Evolutionary conservation across 2,329 filamentous ascomycete species (phyloP).

Genomic region (Neopestalotiopsis clavispora): DNA sequence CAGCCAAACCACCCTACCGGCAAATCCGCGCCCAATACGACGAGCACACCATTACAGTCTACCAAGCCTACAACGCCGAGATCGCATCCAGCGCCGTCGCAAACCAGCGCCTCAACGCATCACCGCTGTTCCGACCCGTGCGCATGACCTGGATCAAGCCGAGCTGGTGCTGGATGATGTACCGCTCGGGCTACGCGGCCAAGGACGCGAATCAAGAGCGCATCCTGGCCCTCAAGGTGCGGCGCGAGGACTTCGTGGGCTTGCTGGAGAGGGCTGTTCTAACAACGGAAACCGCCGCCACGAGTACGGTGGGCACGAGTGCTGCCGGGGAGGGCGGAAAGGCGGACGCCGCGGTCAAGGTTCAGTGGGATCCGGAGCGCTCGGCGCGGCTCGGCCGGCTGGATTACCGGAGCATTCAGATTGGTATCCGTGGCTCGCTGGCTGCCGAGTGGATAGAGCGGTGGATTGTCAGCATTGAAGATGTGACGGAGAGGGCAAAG

Average conservation of each 20-base stretch:
- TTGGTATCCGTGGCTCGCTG: conserved; percentile 57
- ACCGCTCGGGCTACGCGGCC: conserved; percentile 63
- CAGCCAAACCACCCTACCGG: conserved; percentile 38
- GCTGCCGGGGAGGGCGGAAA: conserved; percentile 9
- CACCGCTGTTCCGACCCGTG: conserved; percentile 53
- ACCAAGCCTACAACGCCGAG: conserved; percentile 61
- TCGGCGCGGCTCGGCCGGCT: conserved; percentile 49
- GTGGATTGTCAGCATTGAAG: conserved; percentile 59
- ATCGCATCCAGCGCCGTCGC: conserved; percentile 60
- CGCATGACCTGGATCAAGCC: conserved; percentile 72
- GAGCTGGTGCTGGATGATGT: conserved; percentile 68
- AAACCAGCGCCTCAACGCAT: conserved; percentile 56
- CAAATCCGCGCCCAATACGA: conserved; percentile 60
- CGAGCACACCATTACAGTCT: conserved; percentile 59
- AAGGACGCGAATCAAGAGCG: conserved; percentile 60
- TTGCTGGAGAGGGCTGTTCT: conserved; percentile 47
- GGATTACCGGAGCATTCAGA: conserved; percentile 62
- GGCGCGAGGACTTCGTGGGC: conserved; percentile 51
- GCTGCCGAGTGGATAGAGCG: conserved; percentile 52
- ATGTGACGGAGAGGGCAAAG: conserved; percentile 60
- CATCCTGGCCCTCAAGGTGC: conserved; percentile 63
- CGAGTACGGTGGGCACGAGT: background rate
- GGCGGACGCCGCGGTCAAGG: conserved; percentile 46
- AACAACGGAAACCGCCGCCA: background rate
- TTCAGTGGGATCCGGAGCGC: conserved; percentile 70